A percentile compares a stretch with the other conserved stretches of the same genome.
phyloP scores from a whole-genome alignment of 371 early-diverging fungal genomes.

The Gilbertella persicaria region DNA sequence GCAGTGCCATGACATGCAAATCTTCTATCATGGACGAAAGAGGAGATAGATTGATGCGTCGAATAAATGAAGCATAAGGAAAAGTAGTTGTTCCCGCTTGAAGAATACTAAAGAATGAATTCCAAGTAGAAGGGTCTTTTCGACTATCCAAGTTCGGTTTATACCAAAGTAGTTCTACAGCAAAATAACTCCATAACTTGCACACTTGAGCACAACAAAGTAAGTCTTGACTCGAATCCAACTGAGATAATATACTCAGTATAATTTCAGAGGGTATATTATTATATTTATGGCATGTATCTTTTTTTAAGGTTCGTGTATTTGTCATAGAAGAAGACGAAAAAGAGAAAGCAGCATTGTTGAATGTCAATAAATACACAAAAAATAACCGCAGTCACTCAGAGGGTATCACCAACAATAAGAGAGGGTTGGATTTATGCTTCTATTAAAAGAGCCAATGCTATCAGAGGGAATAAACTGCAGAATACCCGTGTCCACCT shows the following conservation, averaged over 20 bases:
- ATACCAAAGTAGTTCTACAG: conserved; percentile 53
- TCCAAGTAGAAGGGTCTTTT: conserved; percentile 18
- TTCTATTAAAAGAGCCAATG: too few species aligned
- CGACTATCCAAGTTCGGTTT: conserved; percentile 36
- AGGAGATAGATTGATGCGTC: conserved; percentile 60
- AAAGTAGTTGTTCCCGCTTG: conserved; percentile 25
- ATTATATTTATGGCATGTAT: not conserved
- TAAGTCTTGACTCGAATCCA: conserved; percentile 35
- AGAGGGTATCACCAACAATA: too few species aligned
- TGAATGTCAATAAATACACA: too few species aligned
- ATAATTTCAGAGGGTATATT: conserved; percentile 48
- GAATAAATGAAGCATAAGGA: conserved; percentile 58
- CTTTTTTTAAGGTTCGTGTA: not conserved
- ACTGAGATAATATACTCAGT: conserved; percentile 42
- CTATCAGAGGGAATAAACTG: too few species aligned
- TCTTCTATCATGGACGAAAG: conserved; percentile 48
- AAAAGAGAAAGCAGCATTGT: not conserved
- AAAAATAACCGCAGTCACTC: too few species aligned
- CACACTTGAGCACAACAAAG: conserved; percentile 41
- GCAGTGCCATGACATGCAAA: conserved; percentile 36
- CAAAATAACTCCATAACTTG: conserved; percentile 49
- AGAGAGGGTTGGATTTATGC: too few species aligned
- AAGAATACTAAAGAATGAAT: conserved; percentile 29
- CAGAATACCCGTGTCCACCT: too few species aligned
- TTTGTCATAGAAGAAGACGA: not conserved